Percentiles rank a stretch among this genome's conserved stretches.
These are phyloP conservation scores for Sechiopsis laciniata DNA, from an alignment of 306 rosid species.

Conservation along the genomic window DNA sequence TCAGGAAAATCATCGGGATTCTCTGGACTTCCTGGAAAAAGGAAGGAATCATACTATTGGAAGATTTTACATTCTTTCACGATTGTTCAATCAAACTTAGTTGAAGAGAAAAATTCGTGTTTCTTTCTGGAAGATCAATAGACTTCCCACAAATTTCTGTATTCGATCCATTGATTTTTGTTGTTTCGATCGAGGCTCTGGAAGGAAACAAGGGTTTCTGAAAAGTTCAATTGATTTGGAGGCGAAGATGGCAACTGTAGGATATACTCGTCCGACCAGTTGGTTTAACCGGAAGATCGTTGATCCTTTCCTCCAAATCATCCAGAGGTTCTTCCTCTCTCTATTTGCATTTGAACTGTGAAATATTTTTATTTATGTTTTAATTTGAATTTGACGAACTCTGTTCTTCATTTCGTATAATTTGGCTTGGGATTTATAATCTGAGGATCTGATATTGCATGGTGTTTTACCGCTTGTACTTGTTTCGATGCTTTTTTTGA, in stretches of 20 bases:
- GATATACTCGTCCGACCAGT: constrained; percentile 23
- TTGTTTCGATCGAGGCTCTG: background rate
- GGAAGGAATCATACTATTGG: background rate
- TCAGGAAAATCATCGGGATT: background rate
- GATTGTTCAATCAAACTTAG: background rate
- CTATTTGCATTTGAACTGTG: constrained; percentile 1
- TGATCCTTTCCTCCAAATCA: constrained; percentile 61
- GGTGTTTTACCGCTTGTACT: background rate
- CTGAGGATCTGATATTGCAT: constrained; percentile 6
- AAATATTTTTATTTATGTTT: background rate
- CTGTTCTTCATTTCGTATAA: constrained; percentile 12
- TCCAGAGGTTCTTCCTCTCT: constrained; percentile 48
- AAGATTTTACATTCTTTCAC: background rate
- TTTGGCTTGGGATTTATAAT: background rate
- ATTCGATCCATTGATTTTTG: background rate
- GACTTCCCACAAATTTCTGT: background rate
- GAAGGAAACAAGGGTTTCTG: background rate
- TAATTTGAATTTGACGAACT: background rate
- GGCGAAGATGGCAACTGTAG: constrained; percentile 28
- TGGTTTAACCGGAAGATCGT: constrained; percentile 63
- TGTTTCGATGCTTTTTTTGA: background rate
- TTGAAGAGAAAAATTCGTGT: background rate
- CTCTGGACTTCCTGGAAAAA: background rate
- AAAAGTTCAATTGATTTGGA: background rate
- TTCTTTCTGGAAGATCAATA: background rate